Evolutionary conservation across 1,284 basidiomycete species (phyloP), one percentile per base, ranked within the genome.

Genomic region (Exobasidium cylindrosporum): DNA sequence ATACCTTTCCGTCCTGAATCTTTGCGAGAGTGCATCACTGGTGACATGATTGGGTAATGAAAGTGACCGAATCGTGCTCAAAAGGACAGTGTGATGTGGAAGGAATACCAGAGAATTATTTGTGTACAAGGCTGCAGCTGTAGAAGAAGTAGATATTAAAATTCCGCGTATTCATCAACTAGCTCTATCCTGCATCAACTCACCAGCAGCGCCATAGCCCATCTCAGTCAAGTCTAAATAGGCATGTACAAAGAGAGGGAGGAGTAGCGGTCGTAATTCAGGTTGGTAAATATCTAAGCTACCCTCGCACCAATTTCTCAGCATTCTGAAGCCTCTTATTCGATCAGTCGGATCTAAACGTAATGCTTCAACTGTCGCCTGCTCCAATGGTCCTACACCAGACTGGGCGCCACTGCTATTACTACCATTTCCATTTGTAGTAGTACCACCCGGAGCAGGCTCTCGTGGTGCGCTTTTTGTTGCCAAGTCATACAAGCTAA

Each of bases 191-290:
- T n/a, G n/a, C n/a, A n/a, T n/a, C n/a, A 10, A 40, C 35, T 40
- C 35, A 40, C 35, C 35, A 10, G 92, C 90, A 70, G 92, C 89
- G 70, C 90, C 89, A 81, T 91, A 92, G 3, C 91, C 92, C 65
- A 89, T 87, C 73, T 93, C 88, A 58, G 97, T 88, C 54, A 99
- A 85, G 79, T 97, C 94, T 35, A 99, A 84, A 81, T 95, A 97
- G 75, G 96, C 96, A 81, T 99, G 93, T 46, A 91, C 92, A 79
- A 97, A 98, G 65, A 99, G 89, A 3, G 96, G 96, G 75, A 94
- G 94, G 17, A 97, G 83, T 35, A 98, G 88, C 40, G 92, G 91
- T 65, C 90, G 84, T 69, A 99, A 89, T 81, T 98, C 94, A 62
- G 92, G 91, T 59, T 82, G 83, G 80, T 93, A 92, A 86, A 92